Conservation (phyloP, 495 filamentous ascomycete species). For the Podospora fimiseda region DNA sequence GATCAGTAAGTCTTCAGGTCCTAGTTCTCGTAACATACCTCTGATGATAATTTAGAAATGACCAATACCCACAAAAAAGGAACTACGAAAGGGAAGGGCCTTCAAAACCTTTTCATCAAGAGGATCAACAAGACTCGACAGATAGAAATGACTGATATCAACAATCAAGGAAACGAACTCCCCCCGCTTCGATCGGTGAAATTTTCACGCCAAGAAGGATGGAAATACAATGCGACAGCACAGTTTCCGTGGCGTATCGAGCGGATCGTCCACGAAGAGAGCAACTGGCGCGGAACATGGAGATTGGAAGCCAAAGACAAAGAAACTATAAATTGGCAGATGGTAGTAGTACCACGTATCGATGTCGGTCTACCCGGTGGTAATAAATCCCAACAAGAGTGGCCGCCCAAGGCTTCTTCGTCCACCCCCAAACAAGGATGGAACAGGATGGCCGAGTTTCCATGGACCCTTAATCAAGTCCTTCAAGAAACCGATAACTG, state of each 20-base stretch:
- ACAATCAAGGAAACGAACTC: no score
- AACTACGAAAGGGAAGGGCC: no score
- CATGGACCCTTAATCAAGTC: conserved; percentile 8
- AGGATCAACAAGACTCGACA: no score
- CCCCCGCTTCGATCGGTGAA: conserved; percentile 5
- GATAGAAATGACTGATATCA: not conserved
- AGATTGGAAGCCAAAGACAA: conserved; percentile 15
- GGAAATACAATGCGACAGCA: conserved; percentile 8
- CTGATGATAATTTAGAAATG: no score
- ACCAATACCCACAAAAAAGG: no score
- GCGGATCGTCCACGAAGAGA: conserved; percentile 13
- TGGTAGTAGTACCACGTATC: conserved; percentile 6
- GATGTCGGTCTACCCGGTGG: not conserved
- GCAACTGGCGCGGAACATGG: conserved; percentile 18
- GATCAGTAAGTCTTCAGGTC: no score
- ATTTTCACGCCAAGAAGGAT: conserved; percentile 7
- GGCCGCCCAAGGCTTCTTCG: not conserved
- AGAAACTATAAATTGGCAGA: conserved; percentile 12
- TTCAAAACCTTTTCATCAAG: no score
- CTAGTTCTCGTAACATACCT: no score
- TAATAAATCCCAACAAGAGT: not conserved
- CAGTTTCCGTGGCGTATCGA: conserved; percentile 11
- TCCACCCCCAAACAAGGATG: conserved; percentile 1
- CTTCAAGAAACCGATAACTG: conserved; percentile 17
- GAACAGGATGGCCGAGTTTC: conserved; percentile 11